A percentile compares a stretch with the other conserved stretches of the same genome.
Evolutionary conservation across 148 eudicot species (phyloP).

Genomic region (Oxyria digyna): DNA sequence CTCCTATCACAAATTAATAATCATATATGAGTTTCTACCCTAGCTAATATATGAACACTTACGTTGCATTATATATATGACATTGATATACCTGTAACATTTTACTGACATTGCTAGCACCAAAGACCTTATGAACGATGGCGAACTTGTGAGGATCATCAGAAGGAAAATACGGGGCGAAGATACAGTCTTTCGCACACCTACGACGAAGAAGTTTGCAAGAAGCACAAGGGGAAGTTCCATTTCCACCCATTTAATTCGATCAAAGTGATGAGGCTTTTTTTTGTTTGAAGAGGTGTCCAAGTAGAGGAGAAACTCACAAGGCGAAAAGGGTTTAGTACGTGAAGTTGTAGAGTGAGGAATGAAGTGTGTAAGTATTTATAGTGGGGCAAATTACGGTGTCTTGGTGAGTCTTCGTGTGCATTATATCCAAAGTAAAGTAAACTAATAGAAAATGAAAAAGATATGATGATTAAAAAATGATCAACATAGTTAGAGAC

Average conservation of each 20-base stretch:
- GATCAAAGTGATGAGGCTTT: neutral
- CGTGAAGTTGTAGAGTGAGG: neutral
- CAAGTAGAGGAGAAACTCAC: neutral
- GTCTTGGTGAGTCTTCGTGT: constrained; percentile 7
- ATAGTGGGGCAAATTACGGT: neutral
- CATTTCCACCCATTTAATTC: neutral
- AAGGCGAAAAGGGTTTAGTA: neutral
- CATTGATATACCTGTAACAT: constrained; percentile 13
- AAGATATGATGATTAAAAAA: neutral
- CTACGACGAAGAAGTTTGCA: constrained; percentile 21
- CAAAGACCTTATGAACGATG: constrained; percentile 19
- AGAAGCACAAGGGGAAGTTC: constrained; percentile 18
- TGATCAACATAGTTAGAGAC: neutral
- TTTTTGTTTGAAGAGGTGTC: neutral
- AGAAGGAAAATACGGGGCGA: constrained; percentile 21
- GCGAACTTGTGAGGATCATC: constrained; percentile 15
- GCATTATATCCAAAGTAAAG: neutral
- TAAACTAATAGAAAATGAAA: neutral
- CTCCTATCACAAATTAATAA: constrained; percentile 28
- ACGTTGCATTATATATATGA: too few relatives aligned
- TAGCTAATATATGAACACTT: too few relatives aligned
- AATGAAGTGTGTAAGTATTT: neutral
- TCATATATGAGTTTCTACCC: neutral
- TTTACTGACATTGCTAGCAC: constrained; percentile 20
- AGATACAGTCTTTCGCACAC: constrained; percentile 18